These are phyloP conservation scores for Pisolithus marmoratus DNA, from an alignment of 768 basidiomycete species.

Conservation along the genomic window DNA sequence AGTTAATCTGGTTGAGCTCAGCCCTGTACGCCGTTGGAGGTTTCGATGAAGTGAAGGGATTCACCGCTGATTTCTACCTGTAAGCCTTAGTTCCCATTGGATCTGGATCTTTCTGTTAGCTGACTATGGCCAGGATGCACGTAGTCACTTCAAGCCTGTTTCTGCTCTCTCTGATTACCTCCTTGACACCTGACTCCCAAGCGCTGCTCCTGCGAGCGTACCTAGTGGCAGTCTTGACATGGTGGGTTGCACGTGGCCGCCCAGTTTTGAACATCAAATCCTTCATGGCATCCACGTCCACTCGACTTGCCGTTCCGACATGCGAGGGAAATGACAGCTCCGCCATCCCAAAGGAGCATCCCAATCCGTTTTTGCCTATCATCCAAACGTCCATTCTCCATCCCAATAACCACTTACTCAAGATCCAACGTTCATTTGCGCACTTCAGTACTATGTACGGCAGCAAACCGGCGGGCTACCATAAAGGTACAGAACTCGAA, in stretches of 20 bases:
- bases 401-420: conserved; percentile 29
- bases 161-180: too few relatives aligned
- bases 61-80: conserved; percentile 42
- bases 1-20: conserved; percentile 50
- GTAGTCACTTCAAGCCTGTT: too few relatives aligned
- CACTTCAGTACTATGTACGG: conserved; percentile 32
- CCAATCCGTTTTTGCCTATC: conserved; percentile 36
- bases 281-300: too few relatives aligned
- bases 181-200: too few relatives aligned
- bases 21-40: conserved; percentile 54
- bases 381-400: conserved; percentile 33
- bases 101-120: neutral
- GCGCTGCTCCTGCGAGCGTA: conserved; percentile 28
- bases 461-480: conserved; percentile 19
- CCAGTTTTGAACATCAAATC: conserved; percentile 25
- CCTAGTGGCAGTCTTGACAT: conserved; percentile 16
- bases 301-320: conserved; percentile 3
- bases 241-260: conserved; percentile 27
- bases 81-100: conserved; percentile 16
- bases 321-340: neutral
- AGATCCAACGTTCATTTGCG: conserved; percentile 29
- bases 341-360: neutral
- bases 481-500: conserved; percentile 23
- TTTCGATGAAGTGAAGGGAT: conserved; percentile 48
- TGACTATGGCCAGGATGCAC: conserved; percentile 16